Base-by-base conservation (phyloP, 176 grass and related monocot genomes). In the Musa itinerans region DNA sequence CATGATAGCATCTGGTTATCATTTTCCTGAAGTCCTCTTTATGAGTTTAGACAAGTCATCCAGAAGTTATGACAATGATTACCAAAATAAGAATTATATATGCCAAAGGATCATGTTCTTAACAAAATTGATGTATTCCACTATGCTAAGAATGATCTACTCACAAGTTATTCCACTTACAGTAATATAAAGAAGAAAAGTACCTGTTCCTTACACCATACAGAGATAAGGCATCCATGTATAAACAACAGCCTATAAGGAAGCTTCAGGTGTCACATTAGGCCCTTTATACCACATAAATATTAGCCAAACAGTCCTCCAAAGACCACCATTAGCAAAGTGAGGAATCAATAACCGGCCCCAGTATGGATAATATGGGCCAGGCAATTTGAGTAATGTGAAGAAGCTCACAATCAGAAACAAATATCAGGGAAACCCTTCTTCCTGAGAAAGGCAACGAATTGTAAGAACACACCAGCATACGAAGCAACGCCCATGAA, bases 281-380 rank as follows among this genome's bases (percentile, higher is more conserved):
- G 34, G 16, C 48, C 15, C 21, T 64, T 27, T 80, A 53, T 73
- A 80, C 78, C 68, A 80, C 43, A 63, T 64, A 59, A 80, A n/a
- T 63, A 59, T 70, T 52, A 80, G 57, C 78, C 78, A 80, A 73
- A 50, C 27, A 73, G 78, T 53, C 48, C 69, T 73, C 57, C 54
- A 80, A 27, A 80, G 69, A 20, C 78, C 78, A 34, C 78, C 68
- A 73, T 73, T 80, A 56, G 78, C 78, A 80, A 80, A 80, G 14
- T 73, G 78, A 64, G 78, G 68, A 65, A 80, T 80, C 56, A 71
- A 80, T 70, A 73, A 65, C 20, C 78, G 54, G 12, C 78, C 78
- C 69, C 34, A 54, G 20, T 80, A 73, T 53, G 78, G 78, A 58
- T 80, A 80, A 65, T 80, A 73, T 20, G 56, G 78, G 4, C 68